A percentile compares a stretch with the other conserved stretches of the same genome.
Evolutionary conservation across 768 basidiomycete species (phyloP).

Genomic region (Hysterangium stoloniferum): DNA sequence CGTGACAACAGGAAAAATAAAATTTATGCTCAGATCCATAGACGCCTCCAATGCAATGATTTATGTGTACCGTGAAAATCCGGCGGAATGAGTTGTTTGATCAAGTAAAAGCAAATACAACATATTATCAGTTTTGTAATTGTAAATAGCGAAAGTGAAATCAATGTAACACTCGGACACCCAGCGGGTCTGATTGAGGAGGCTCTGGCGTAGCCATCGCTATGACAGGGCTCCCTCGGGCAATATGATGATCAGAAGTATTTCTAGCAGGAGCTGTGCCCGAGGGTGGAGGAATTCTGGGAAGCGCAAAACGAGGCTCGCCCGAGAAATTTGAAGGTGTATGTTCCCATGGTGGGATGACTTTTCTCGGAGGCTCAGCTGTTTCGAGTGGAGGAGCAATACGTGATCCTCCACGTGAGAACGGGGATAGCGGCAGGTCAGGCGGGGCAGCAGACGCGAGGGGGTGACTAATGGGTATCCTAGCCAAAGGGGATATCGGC

Average conservation of each 20-base stretch:
- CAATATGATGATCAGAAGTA: conserved; percentile 19
- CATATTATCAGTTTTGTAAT: no score
- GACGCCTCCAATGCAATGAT: no score
- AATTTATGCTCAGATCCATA: no score
- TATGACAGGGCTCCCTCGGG: conserved; percentile 17
- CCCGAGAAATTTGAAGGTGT: conserved; percentile 42
- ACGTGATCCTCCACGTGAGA: no score
- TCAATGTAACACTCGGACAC: conserved; percentile 23
- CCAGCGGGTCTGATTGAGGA: conserved; percentile 19
- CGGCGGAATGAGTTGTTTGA: no score
- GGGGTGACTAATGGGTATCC: background rate
- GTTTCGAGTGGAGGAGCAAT: conserved; percentile 10
- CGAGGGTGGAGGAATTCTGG: conserved; percentile 40
- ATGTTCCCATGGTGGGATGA: conserved; percentile 48
- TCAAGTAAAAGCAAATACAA: no score
- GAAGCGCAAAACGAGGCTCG: conserved; percentile 31
- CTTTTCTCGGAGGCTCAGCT: conserved; percentile 15
- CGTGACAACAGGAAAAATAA: no score
- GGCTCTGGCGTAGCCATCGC: background rate
- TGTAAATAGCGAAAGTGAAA: no score
- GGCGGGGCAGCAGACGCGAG: no score
- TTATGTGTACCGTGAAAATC: no score
- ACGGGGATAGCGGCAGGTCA: no score
- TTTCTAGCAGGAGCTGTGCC: conserved; percentile 25
- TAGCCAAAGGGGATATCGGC: conserved; percentile 19